Percentiles rank a stretch among this genome's conserved stretches.
Conservation (phyloP, 2,329 filamentous ascomycete genomes). For the Xylaria sp. region DNA sequence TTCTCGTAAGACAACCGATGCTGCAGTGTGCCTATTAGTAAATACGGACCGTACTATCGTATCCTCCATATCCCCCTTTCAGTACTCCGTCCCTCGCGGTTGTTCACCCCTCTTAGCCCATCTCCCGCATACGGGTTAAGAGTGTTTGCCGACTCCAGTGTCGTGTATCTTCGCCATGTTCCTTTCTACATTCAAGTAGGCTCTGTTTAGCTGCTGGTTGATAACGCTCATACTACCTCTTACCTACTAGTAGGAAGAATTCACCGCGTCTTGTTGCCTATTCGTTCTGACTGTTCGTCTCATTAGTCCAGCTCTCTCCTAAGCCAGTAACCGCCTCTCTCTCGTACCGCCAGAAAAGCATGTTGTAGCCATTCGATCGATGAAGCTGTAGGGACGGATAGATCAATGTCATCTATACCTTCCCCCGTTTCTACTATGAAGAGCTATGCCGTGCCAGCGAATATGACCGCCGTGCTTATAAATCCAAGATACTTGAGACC, state of each 20-base stretch:
- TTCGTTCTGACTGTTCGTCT: conserved; percentile 16
- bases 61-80: conserved; percentile 7
- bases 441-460: conserved; percentile 7
- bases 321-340: conserved; percentile 8
- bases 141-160: conserved; percentile 14
- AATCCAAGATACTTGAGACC: conserved; percentile 9
- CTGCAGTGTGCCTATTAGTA: background rate
- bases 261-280: conserved; percentile 14
- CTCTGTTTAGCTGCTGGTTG: conserved; percentile 5
- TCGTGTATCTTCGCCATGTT: conserved; percentile 20
- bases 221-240: background rate
- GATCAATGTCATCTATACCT: conserved; percentile 4
- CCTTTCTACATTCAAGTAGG: conserved; percentile 8
- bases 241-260: background rate
- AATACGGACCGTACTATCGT: background rate
- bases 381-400: conserved; percentile 13
- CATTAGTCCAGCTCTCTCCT: background rate
- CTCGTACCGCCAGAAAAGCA: conserved; percentile 5
- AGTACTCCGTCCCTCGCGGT: background rate
- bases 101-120: background rate
- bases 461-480: conserved; percentile 17
- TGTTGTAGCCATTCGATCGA: background rate
- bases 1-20: background rate
- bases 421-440: conserved; percentile 17
- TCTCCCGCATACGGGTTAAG: conserved; percentile 1